Conservation (phyloP, 257 asterid species). For the Leptodermis oblonga region DNA sequence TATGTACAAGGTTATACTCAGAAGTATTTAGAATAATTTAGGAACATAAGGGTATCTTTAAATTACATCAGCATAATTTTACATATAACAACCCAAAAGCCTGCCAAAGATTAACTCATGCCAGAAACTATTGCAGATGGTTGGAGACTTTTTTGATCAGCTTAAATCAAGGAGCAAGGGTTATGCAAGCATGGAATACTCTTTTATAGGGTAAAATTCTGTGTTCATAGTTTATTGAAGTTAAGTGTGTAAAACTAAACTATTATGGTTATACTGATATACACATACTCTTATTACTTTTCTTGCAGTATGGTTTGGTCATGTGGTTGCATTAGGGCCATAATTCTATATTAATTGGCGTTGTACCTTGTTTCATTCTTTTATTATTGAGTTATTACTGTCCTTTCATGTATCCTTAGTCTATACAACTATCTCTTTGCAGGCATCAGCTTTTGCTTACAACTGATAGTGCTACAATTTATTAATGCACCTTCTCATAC, state of each 20-base stretch:
- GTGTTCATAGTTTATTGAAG: background rate
- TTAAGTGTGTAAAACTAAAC: background rate
- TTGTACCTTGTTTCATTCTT: background rate
- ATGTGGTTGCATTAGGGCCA: background rate
- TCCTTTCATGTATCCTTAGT: background rate
- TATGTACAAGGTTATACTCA: background rate
- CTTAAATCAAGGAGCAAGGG: conserved; percentile 97
- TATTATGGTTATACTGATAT: too few species aligned
- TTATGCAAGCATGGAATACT: conserved; percentile 99
- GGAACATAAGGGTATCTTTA: background rate
- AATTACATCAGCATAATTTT: conserved; percentile 1
- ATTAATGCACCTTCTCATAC: background rate
- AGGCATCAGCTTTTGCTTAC: background rate
- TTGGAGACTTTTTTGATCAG: conserved; percentile 99
- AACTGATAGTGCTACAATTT: background rate
- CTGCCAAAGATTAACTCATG: background rate
- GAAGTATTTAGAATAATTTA: background rate
- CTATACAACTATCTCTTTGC: background rate
- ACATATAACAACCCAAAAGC: background rate
- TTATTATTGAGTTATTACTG: background rate
- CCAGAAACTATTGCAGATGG: conserved; percentile 64
- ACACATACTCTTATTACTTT: too few species aligned
- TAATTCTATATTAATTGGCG: background rate
- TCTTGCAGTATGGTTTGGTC: background rate
- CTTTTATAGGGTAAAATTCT: conserved; percentile 67